These are phyloP conservation scores for Celoporthe dispersa DNA, from an alignment of 2,329 filamentous ascomycete genomes.

Conservation along the genomic window DNA sequence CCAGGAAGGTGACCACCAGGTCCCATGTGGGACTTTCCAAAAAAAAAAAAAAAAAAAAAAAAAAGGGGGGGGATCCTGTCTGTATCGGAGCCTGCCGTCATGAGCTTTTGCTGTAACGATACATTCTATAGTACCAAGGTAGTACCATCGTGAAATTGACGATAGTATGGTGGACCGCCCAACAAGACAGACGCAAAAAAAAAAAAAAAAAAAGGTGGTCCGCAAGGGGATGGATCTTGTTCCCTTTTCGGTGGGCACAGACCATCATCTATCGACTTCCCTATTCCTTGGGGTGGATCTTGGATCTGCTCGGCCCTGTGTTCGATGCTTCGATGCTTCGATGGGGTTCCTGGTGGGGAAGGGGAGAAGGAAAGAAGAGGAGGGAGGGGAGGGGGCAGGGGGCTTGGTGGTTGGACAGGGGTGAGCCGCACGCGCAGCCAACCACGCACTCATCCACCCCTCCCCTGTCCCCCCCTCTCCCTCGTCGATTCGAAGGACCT, in stretches of 20 bases:
- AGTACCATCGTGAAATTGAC: too few relatives aligned
- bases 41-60: too few relatives aligned
- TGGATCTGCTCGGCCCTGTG: conserved; percentile 1
- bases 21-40: neutral
- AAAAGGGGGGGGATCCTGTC: neutral
- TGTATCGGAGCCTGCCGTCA: neutral
- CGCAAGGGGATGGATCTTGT: neutral
- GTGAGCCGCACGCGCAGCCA: neutral
- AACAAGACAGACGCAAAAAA: neutral
- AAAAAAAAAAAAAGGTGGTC: neutral
- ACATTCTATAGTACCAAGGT: too few relatives aligned
- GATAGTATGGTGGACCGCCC: neutral
- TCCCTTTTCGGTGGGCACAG: neutral
- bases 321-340: conserved; percentile 5
- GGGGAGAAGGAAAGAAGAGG: neutral
- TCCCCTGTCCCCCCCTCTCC: too few relatives aligned
- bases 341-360: neutral
- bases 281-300: neutral
- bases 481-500: neutral
- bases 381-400: neutral
- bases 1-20: neutral
- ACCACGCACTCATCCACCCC: neutral
- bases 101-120: neutral
- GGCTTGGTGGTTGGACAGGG: neutral
- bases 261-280: neutral